Conservation (phyloP, 306 rosid species). For the Alnus rubra region DNA sequence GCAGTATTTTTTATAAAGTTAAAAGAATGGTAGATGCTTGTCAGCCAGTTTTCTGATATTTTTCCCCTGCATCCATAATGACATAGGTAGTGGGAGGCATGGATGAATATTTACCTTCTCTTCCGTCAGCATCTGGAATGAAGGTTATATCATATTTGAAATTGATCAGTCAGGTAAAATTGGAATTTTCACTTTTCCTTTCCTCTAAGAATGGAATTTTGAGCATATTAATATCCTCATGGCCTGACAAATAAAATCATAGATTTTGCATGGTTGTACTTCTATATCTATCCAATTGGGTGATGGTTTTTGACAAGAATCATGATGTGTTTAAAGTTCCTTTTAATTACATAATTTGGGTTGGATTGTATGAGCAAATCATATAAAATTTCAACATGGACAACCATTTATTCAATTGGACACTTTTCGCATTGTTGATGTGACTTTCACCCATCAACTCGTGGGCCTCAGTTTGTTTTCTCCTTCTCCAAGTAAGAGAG, state of each 20-base stretch:
- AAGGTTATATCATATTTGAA: constrained; percentile 71
- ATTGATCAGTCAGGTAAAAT: constrained; percentile 69
- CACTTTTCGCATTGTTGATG: neutral
- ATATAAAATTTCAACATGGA: neutral
- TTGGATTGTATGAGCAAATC: neutral
- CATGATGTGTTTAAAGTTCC: neutral
- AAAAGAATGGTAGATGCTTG: neutral
- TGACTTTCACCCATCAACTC: no score
- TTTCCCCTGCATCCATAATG: constrained; percentile 23
- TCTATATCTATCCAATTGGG: neutral
- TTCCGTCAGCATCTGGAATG: constrained; percentile 76
- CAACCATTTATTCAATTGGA: neutral
- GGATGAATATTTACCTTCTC: constrained; percentile 82
- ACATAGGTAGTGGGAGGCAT: constrained; percentile 85
- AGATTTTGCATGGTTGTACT: neutral
- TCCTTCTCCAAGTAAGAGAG: no score
- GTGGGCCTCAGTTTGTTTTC: no score
- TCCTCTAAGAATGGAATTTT: neutral
- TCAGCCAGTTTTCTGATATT: neutral
- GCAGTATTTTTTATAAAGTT: constrained; percentile 21
- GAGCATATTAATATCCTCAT: neutral
- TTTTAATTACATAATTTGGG: neutral
- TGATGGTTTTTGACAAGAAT: neutral
- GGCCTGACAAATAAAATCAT: neutral
- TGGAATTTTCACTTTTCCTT: constrained; percentile 9